Evolutionary conservation across 176 grass and related monocot species (phyloP).

Genomic region (Carex cristatella): DNA sequence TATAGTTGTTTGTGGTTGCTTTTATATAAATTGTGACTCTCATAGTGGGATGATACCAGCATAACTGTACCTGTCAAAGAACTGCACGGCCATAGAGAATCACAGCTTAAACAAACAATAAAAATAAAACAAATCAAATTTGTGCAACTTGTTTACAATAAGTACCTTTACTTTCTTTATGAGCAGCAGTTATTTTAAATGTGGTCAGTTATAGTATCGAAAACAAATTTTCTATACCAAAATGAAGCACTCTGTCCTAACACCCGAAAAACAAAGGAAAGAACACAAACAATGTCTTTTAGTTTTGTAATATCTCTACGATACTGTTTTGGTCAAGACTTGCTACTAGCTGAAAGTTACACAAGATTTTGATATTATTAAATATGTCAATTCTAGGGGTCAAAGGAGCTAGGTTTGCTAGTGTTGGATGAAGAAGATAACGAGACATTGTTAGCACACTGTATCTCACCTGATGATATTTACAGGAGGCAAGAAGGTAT

Average conservation of each 20-base stretch:
- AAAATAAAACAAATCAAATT: background rate
- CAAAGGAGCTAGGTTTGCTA: constrained; percentile 52
- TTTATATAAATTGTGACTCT: background rate
- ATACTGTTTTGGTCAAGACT: background rate
- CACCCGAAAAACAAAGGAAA: background rate
- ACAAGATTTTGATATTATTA: background rate
- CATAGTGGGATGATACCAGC: background rate
- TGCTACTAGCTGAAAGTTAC: background rate
- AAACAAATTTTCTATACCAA: background rate
- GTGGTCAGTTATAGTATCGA: background rate
- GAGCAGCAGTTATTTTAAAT: background rate
- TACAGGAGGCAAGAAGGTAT: constrained; percentile 81
- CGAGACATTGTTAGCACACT: constrained; percentile 55
- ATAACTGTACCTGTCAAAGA: background rate
- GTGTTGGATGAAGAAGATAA: constrained; percentile 67
- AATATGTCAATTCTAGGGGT: constrained; percentile 44
- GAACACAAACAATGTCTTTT: background rate
- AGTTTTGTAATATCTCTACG: background rate
- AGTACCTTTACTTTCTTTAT: background rate
- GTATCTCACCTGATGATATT: constrained; percentile 67
- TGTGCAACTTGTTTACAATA: background rate
- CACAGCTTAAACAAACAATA: background rate
- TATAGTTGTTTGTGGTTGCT: background rate
- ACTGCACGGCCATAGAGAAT: background rate
- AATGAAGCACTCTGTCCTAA: background rate